Base-by-base conservation (phyloP, 176 grass and related monocot species). In the Carex pumila region DNA sequence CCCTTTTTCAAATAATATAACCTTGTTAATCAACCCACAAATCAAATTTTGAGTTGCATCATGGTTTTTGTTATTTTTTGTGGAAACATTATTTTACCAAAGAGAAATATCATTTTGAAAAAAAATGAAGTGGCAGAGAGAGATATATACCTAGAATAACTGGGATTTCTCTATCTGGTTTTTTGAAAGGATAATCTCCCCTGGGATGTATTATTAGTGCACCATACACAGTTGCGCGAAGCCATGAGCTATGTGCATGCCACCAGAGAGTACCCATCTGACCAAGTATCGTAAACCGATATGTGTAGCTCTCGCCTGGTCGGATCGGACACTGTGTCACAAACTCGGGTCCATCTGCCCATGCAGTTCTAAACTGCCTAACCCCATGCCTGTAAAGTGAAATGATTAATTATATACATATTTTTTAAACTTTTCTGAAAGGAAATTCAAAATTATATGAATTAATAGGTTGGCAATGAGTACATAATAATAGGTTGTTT, bases 241-340 rank as follows among this genome's bases (percentile, higher is more conserved):
- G 91, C 92, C 95, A 98, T 3, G 95, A 94, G 83, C 86, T 90
- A 83, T 98, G 95, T 0, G 95, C 95, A 71, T 98, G 95, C 95
- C 95, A 98, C 95, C 95, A 94, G 10, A 98, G 89, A 2, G 95
- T 98, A 56, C 95, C 95, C 10, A 91, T 93, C 85, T 98, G 95
- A 0, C 59, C 95, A 13, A 74, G 39, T 80, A 95, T 87, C 43
- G 95, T 92, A 84, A 98, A 95, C 14, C 92, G 80, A 85, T 98
- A 98, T 21, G 19, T 93, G 91, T 95, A 98, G 91, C 89, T 92
- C 50, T 21, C 9, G 0, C 96, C 92, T 0, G 96, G 91, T 17
- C 87, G 30, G 79, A 98, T 90, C 10, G 96, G 96, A 82, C 95
- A 98, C 89, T 98, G 95, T 62, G 96, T 98, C 83, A 98, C 93